Evolutionary conservation across 2,329 filamentous ascomycete species (phyloP), one percentile per base, ranked within the genome.

Genomic region (Aspergillus aculeatinus): DNA sequence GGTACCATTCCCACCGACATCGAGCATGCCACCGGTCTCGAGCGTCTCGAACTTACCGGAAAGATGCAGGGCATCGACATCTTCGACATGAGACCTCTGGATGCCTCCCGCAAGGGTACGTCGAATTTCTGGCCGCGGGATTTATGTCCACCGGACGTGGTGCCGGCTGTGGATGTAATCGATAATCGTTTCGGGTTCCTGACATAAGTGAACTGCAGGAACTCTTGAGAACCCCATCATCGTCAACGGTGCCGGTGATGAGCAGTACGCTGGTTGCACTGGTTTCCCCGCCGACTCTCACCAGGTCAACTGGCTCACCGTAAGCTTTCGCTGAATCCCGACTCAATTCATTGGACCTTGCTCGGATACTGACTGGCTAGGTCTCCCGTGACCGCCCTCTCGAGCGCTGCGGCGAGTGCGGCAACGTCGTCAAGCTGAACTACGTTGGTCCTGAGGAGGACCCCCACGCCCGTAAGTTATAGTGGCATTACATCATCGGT

Each of bases 21-120:
- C 76, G 92, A 98, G 79, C 95, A 99, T 80, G 82, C 95, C 62
- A 98, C 95, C 71, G 95, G 95, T 90, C 85, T 98, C 62, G 95
- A 99, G 85, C 93, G 95, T 87, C 87, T 99, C 71, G 95, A 99
- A 82, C 95, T 99, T 74, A 85, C 99, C 77, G 95, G 95, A 81
- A 99, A 99, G 88, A 96, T 98, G 90, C 92, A 98, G 85, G 93
- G 95, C 68, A 83, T 97, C 72, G 95, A 99, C 77, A 84, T 98
- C 77, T 99, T 99, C 83, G 93, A 99, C 82, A 96, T 98, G 95
- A 89, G 87, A 80, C 95, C 95, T 65, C 87, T 99, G 71, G 95
- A 98, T 78, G 85, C 94, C 66, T 95, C 90, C 78, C 89, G 95
- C 76, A 86, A 86, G 80, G 94, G 94, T 91, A 84, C 67, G 82